Evolutionary conservation across 2,329 filamentous ascomycete genomes (phyloP), one percentile per base, ranked within the genome.

Genomic region (Colletotrichum navitas): DNA sequence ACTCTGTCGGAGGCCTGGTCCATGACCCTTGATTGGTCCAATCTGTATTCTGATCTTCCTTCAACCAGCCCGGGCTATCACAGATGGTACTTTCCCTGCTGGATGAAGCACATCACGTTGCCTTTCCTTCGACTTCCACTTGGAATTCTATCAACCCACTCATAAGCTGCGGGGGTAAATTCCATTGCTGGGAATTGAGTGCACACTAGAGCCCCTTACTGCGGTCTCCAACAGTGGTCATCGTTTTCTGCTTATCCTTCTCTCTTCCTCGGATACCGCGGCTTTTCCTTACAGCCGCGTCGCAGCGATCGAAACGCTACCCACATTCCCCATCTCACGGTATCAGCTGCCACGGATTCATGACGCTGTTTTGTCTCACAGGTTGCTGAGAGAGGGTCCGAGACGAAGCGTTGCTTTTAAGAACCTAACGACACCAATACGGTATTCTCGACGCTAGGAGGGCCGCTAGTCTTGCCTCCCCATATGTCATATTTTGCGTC

Each of bases 381-480:
- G 32, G 26, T 21, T n/a, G 65, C 49, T 51, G 52, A 45, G 16
- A 51, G 39, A 52, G 34, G 26, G 55, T 55, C 63, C 43, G 55
- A 70, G 67, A 70, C 63, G 29, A 47, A 18, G 36, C 39, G 32
- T 70, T 70, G 62, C 62, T 70, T 70, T 70, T 70, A 24, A 18
- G 18, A 24, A 47, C 34, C 41, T 47, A 66, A 51, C 41, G 47
- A 66, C 32, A 43, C 36, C 45, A 61, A 61, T 45, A 55, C 43
- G 47, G 55, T 34, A 61, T 36, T 26, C 39, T 51, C 55, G 26
- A 49, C 60, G 26, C 43, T 34, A 69, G 61, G 32, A 45, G 45
- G 26, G 34, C 52, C 16, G 52, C 67, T 60, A 49, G 62, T 61
- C 41, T 66, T 47, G 47, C 49, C 12, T 56, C 41, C 18, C 39